These are phyloP conservation scores for Rhypophila decipiens DNA, from an alignment of 495 filamentous ascomycete species.

Conservation along the genomic window DNA sequence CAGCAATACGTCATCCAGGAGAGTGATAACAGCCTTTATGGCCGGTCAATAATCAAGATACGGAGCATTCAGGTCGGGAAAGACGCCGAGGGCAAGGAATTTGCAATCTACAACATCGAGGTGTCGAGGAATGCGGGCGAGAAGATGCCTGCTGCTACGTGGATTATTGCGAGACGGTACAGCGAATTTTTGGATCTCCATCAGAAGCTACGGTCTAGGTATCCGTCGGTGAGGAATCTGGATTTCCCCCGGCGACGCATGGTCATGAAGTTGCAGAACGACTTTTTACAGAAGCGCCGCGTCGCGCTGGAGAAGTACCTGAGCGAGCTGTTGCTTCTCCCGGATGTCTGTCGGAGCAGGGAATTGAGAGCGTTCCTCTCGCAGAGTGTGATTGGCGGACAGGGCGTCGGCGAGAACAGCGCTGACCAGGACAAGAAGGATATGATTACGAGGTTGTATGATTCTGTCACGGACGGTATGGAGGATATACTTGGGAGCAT, in stretches of 20 bases:
- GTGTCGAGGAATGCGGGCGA: slow-evolving; percentile 84
- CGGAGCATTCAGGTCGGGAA: slow-evolving; percentile 86
- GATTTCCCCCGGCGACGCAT: slow-evolving; percentile 89
- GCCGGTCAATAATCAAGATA: slow-evolving; percentile 81
- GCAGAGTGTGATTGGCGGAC: slow-evolving; percentile 62
- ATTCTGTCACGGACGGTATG: slow-evolving; percentile 95
- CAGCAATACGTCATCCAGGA: slow-evolving; percentile 98
- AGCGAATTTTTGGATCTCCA: slow-evolving; percentile 97
- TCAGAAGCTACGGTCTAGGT: slow-evolving; percentile 75
- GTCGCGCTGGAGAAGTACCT: slow-evolving; percentile 80
- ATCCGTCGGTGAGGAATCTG: slow-evolving; percentile 77
- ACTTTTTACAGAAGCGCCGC: slow-evolving; percentile 87
- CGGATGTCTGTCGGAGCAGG: slow-evolving; percentile 88
- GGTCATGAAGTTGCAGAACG: slow-evolving; percentile 92
- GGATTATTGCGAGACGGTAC: slow-evolving; percentile 76
- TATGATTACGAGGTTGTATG: slow-evolving; percentile 90
- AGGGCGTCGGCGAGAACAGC: slow-evolving; percentile 29
- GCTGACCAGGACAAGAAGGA: slow-evolving; percentile 66
- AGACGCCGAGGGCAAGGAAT: slow-evolving; percentile 90
- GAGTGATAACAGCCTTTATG: slow-evolving; percentile 95
- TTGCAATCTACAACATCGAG: slow-evolving; percentile 87
- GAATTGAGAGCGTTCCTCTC: slow-evolving; percentile 92
- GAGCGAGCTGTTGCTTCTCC: slow-evolving; percentile 72
- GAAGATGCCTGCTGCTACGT: slow-evolving; percentile 78
- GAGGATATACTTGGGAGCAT: slow-evolving; percentile 95